Base-by-base conservation (phyloP, 768 basidiomycete genomes). In the Ramaria sp. region DNA sequence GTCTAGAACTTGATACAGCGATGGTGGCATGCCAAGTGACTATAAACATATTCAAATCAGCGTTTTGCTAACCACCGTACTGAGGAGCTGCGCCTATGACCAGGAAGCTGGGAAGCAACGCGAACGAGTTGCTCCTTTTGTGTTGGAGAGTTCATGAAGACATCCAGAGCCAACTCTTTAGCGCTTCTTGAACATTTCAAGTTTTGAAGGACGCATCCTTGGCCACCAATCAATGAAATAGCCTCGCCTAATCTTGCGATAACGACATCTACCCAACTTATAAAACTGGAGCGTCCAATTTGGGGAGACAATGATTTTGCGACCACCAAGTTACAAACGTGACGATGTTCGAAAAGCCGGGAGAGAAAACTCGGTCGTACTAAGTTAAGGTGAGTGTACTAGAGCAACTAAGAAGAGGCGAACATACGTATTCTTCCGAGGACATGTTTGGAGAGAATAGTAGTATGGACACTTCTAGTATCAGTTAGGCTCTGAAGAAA, bases 21-120 rank as follows among this genome's bases (percentile, higher is more conserved):
- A 71, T 61, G 25, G 85, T 61, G 41, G 66, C 69, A n/a, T 66
- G 55, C 82, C 79, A 88, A 6, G 64, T 70, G 44, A 78, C 85
- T 85, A 61, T 30, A 30, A 54, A 1, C 30, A 38, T 18, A 45
- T 66, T 36, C 66, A 59, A 12, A 18, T 36, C 9, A 50, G 42
- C 18, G 3, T 24, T 10, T 3, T 9, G 13, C 24, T 27, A 27
- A 1, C 16, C 6, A 16, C 24, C 5, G 13, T 24, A 30, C 5
- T 15, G 15, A 25, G 37, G 6, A 2, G 41, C 9, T 16, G 4
- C 8, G 48, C 13, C 41, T 53, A 61, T 57, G 65, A 82, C 85
- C 74, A 56, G 87, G 86, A n/a, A 89, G 67, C 59, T 88, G 85
- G 22, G 75, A 67, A 4, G 82, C 80, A 38, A 82, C 83, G 38